A percentile compares a stretch with the other conserved stretches of the same genome.
These are phyloP conservation scores for Fomitopsis pulvina DNA, from an alignment of 768 basidiomycete genomes.

Conservation along the genomic window DNA sequence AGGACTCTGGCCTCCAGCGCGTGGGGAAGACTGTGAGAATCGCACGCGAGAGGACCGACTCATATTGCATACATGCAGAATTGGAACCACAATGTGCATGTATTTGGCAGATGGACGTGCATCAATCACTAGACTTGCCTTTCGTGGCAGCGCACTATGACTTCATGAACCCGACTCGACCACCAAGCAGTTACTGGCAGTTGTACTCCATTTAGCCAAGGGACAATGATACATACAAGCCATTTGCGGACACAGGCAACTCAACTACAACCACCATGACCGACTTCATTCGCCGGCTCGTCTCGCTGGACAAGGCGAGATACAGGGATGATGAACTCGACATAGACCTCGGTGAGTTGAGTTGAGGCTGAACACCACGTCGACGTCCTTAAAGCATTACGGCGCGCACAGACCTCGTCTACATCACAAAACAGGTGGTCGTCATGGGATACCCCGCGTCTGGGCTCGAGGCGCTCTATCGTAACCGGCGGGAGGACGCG, in stretches of 20 bases:
- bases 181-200: background rate
- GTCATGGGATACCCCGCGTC: constrained; percentile 83
- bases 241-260: no score
- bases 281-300: constrained; percentile 62
- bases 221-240: no score
- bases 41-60: no score
- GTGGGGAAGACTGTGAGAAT: no score
- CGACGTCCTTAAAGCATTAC: background rate
- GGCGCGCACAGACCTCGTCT: constrained; percentile 41
- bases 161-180: constrained; percentile 1
- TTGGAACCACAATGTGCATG: no score
- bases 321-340: constrained; percentile 62
- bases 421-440: constrained; percentile 69
- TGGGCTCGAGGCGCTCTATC: constrained; percentile 73
- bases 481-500: constrained; percentile 73
- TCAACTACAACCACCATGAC: no score
- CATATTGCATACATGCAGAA: no score
- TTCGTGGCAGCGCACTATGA: background rate
- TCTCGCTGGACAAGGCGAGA: constrained; percentile 78
- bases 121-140: background rate
- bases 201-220: no score
- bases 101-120: no score
- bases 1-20: no score
- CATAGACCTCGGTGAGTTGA: constrained; percentile 60
- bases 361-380: constrained; percentile 1